These are phyloP conservation scores for Porphyra umbilicalis DNA, from an alignment of 31 red algal species.

Conservation along the genomic window DNA sequence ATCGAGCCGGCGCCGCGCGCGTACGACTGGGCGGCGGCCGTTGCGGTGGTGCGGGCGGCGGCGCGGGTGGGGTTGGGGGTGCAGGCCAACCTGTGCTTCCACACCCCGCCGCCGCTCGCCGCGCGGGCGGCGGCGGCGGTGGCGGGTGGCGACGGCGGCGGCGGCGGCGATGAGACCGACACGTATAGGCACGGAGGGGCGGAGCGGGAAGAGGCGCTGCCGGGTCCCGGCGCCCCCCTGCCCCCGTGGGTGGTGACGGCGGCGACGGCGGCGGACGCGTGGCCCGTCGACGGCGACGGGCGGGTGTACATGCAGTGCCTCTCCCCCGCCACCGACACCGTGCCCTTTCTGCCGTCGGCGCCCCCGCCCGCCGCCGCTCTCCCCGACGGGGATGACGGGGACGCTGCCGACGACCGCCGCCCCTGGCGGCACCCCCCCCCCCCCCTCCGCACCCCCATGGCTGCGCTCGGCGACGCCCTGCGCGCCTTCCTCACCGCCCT, in stretches of 20 bases:
- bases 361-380: neutral
- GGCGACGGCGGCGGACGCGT: constrained; percentile 10
- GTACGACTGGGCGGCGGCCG: constrained; percentile 37
- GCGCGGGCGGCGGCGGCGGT: constrained; percentile 46
- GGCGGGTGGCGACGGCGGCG: constrained; percentile 53
- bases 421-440: neutral
- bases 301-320: constrained; percentile 34
- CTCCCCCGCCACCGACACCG: constrained; percentile 65
- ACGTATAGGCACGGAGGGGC: neutral
- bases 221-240: constrained; percentile 8
- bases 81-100: constrained; percentile 60
- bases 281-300: constrained; percentile 49
- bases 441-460: constrained; percentile 33
- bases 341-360: constrained; percentile 22
- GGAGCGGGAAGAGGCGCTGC: neutral
- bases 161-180: neutral
- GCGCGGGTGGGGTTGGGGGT: constrained; percentile 22
- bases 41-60: constrained; percentile 7
- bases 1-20: constrained; percentile 38
- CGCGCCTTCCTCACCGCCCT: constrained; percentile 43
- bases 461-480: constrained; percentile 16
- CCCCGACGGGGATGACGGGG: neutral
- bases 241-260: constrained; percentile 54
- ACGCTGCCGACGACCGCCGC: neutral
- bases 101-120: constrained; percentile 4